phyloP scores from a whole-genome alignment of 345 rosid genomes.

The Lepidium didymum region DNA sequence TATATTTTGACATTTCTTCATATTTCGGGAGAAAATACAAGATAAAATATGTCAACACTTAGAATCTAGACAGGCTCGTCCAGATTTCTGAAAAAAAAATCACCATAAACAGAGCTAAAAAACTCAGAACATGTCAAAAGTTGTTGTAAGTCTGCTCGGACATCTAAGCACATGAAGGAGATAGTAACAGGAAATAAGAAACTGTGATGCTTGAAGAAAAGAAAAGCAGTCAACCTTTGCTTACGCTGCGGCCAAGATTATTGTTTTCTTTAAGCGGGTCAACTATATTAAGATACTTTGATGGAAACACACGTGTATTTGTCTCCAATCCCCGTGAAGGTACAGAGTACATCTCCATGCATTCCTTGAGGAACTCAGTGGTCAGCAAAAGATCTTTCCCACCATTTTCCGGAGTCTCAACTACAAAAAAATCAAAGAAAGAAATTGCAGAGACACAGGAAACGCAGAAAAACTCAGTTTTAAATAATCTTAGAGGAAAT shows the following conservation, averaged over 20 bases:
- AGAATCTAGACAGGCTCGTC: not conserved
- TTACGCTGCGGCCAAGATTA: slow-evolving; percentile 96
- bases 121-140: not conserved
- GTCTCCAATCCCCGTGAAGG: slow-evolving; percentile 57
- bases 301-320: slow-evolving; percentile 46
- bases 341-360: slow-evolving; percentile 47
- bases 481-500: not conserved
- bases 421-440: slow-evolving; percentile 30
- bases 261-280: slow-evolving; percentile 82
- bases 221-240: slow-evolving; percentile 57
- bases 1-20: not conserved
- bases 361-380: slow-evolving; percentile 57
- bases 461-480: slow-evolving; percentile 1
- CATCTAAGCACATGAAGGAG: not conserved
- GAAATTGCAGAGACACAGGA: not conserved
- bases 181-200: not conserved
- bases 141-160: not conserved
- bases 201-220: not conserved
- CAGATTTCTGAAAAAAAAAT: not conserved
- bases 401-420: slow-evolving; percentile 49
- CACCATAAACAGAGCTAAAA: not conserved
- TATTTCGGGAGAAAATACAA: not conserved
- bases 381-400: slow-evolving; percentile 53
- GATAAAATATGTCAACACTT: not conserved
- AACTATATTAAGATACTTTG: slow-evolving; percentile 74